Conservation (phyloP, 2,329 filamentous ascomycete species). For the Sarocladium strictum region DNA sequence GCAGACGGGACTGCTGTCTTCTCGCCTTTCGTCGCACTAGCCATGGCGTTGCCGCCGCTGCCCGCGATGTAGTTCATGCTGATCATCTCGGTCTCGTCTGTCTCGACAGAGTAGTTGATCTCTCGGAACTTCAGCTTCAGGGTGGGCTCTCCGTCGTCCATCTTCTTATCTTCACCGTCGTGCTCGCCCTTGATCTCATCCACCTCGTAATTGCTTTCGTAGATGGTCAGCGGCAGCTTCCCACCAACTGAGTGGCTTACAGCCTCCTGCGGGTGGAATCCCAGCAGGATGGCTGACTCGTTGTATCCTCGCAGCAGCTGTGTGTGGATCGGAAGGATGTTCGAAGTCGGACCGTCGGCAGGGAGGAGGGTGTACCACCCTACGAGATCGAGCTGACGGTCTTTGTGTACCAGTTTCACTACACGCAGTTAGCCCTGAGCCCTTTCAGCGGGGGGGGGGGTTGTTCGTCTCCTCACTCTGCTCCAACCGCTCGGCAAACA, state of each 20-base stretch:
- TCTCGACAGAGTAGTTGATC: slow-evolving; percentile 82
- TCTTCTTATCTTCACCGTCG: slow-evolving; percentile 61
- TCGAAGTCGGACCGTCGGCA: slow-evolving; percentile 61
- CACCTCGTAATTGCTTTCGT: slow-evolving; percentile 77
- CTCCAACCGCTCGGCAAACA: slow-evolving; percentile 78
- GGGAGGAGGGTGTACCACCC: slow-evolving; percentile 86
- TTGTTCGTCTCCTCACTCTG: slow-evolving; percentile 63
- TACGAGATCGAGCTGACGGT: slow-evolving; percentile 75
- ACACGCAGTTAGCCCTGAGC: neutral
- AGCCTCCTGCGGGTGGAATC: slow-evolving; percentile 69
- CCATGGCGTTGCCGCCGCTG: slow-evolving; percentile 69
- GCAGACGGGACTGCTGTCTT: slow-evolving; percentile 31
- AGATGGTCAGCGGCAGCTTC: slow-evolving; percentile 84
- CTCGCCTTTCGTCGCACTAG: slow-evolving; percentile 43
- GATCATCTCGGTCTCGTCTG: slow-evolving; percentile 96
- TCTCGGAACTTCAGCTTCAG: slow-evolving; percentile 72
- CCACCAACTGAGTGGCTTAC: slow-evolving; percentile 56
- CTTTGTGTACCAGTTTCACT: slow-evolving; percentile 88
- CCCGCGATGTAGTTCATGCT: slow-evolving; percentile 88
- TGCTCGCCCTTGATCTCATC: slow-evolving; percentile 42
- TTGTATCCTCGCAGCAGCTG: slow-evolving; percentile 71
- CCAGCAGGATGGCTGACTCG: slow-evolving; percentile 80
- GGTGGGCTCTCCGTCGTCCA: slow-evolving; percentile 57
- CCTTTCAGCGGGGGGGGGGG: neutral
- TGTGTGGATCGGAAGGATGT: slow-evolving; percentile 67